Evolutionary conservation across 352 stramenopile genomes (phyloP), one percentile per base, ranked within the genome.

Genomic region (Phytopythium mirpurense): DNA sequence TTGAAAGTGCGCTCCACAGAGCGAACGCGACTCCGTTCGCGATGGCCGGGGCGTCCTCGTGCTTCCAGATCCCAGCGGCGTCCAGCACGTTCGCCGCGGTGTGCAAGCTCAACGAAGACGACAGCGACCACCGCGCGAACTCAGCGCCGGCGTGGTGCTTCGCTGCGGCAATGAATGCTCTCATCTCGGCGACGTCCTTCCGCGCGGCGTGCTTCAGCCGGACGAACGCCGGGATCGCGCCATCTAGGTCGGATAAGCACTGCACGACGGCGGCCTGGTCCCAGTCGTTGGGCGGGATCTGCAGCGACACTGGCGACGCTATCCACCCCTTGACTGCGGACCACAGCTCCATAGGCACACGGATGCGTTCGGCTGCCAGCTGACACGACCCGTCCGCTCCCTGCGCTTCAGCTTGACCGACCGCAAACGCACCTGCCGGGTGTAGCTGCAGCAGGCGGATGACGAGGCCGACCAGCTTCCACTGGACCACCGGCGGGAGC

Each of bases 401-500:
- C 41, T n/a, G 2, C 2, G 12, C 12, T 21, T 16, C 24, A 5
- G 21, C 23, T 9, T 26, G 23, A 3, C 24, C 23, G 32, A 52
- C 14, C 11, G 12, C 16, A 11, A 32, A 19, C 14, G 27, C 4
- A 32, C 23, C 56, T 18, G 74, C 42, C 15, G 71, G 56, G 43
- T 72, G 68, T 32, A 82, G 42, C 16, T 54, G 57, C 1, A 84
- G 47, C 34, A 82, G 36, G 5, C 37, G 59, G 44, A 82, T 35
- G 11, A 74, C 54, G n/a, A 84, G 62, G 31, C 80, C 71, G 23
- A 82, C 50, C 9, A 72, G 23, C 58, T 68, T 70, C 68, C 64
- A 77, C 23, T 61, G 52, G 35, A 62, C 65, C 9, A 50, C 68
- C 4, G 47, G 16, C 5, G 64, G 41, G 5, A 21, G 23, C 6